These are phyloP conservation scores for Aureobasidium melanogenum DNA, from an alignment of 2,329 filamentous ascomycete species.

Conservation along the genomic window DNA sequence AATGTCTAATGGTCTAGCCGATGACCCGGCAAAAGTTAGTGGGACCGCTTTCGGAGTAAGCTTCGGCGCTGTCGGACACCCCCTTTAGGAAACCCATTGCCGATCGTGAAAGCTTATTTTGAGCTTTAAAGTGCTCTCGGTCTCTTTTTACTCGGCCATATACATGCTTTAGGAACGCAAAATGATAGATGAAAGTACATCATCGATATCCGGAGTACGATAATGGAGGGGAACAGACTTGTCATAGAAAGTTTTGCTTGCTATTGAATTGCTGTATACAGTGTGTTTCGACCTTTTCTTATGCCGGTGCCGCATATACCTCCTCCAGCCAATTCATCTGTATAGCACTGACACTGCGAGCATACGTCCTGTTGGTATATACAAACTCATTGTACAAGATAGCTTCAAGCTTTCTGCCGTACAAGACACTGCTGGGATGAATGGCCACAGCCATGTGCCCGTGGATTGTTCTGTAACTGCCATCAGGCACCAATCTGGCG, in stretches of 20 bases:
- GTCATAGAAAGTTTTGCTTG: not conserved
- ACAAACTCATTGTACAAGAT: conserved; percentile 60
- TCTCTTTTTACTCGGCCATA: not conserved
- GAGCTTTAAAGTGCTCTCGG: not conserved
- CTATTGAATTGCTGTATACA: not conserved
- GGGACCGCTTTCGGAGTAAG: not conserved
- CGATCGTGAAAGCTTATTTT: not conserved
- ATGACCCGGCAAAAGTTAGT: not conserved
- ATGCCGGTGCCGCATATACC: conserved; percentile 24
- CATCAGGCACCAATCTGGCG: conserved; percentile 50
- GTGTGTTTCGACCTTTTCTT: not conserved
- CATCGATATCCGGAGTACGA: too few relatives aligned
- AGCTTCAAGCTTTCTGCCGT: conserved; percentile 51
- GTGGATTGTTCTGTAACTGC: conserved; percentile 52
- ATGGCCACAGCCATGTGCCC: conserved; percentile 56
- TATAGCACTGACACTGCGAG: conserved; percentile 52
- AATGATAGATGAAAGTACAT: not conserved
- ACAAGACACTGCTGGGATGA: conserved; percentile 53
- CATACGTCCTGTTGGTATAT: conserved; percentile 56
- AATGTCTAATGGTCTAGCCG: not conserved
- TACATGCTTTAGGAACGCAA: not conserved
- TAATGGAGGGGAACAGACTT: not conserved
- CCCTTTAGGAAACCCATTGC: not conserved
- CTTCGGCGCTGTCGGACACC: not conserved
- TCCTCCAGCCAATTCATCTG: conserved; percentile 55